Evolutionary conservation across 306 rosid genomes (phyloP).

Genomic region (Lablab purpureus): DNA sequence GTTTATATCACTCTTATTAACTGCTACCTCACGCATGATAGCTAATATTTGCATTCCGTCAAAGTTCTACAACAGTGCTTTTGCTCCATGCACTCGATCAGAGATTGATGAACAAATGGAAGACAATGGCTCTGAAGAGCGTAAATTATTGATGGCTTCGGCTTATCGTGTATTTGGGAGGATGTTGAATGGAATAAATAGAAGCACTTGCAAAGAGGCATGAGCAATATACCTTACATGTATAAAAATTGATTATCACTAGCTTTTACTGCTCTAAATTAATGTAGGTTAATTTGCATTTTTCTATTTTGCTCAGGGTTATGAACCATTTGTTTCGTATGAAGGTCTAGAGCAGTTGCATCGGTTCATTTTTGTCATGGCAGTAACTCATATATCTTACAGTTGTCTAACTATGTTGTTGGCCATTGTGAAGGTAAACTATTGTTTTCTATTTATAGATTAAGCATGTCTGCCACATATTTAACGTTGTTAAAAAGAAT

Average conservation of each 20-base stretch:
- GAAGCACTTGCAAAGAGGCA: slow-evolving; percentile 80
- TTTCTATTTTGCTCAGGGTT: slow-evolving; percentile 64
- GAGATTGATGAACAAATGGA: slow-evolving; percentile 74
- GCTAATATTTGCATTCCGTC: slow-evolving; percentile 92
- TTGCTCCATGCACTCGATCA: slow-evolving; percentile 81
- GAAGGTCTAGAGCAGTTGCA: slow-evolving; percentile 99
- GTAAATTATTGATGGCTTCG: slow-evolving; percentile 67
- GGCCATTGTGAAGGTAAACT: slow-evolving; percentile 90
- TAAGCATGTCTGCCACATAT: not conserved
- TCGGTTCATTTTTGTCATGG: slow-evolving; percentile 98
- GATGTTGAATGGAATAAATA: slow-evolving; percentile 60
- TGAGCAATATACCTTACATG: slow-evolving; percentile 33
- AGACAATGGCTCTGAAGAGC: slow-evolving; percentile 55
- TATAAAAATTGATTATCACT: slow-evolving; percentile 34
- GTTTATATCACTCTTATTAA: slow-evolving; percentile 93
- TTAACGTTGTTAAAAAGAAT: not conserved
- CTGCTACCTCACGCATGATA: slow-evolving; percentile 90
- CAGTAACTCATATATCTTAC: slow-evolving; percentile 90
- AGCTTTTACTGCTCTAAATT: slow-evolving; percentile 28
- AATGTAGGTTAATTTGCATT: slow-evolving; percentile 40
- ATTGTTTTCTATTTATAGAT: slow-evolving; percentile 16
- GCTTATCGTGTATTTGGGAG: slow-evolving; percentile 63
- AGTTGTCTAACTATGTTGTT: slow-evolving; percentile 98
- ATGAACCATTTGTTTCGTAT: slow-evolving; percentile 93
- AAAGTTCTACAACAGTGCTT: slow-evolving; percentile 75